These are phyloP conservation scores for Notholithocarpus densiflorus DNA, from an alignment of 306 rosid species.

Conservation along the genomic window DNA sequence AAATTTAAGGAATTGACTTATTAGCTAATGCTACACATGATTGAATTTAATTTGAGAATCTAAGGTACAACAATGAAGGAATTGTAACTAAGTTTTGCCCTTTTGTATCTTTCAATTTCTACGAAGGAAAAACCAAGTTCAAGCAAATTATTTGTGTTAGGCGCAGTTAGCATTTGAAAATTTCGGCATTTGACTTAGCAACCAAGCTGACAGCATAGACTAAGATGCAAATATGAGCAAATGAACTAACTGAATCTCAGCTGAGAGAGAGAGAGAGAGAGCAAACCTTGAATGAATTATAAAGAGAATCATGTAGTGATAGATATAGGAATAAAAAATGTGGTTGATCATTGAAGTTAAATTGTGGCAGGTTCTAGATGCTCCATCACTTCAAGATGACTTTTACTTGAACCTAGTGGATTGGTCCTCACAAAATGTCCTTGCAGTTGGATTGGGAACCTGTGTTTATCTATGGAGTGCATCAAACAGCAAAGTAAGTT, in stretches of 20 bases:
- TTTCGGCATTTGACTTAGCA: neutral
- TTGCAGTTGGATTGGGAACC: conserved; percentile 93
- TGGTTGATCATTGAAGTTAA: conserved; percentile 15
- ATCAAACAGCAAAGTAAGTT: conserved; percentile 79
- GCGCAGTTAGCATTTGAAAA: neutral
- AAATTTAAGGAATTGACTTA: no score
- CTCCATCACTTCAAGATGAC: conserved; percentile 98
- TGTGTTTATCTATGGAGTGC: conserved; percentile 98
- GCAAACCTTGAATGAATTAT: neutral
- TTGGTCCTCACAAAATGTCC: conserved; percentile 97
- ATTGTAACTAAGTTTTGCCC: no score
- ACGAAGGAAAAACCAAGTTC: neutral
- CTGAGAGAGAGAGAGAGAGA: neutral
- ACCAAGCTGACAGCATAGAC: neutral
- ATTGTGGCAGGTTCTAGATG: conserved; percentile 82
- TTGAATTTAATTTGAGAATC: neutral
- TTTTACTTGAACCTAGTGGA: conserved; percentile 97
- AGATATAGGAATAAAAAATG: neutral
- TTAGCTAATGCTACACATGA: no score
- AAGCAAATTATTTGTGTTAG: neutral
- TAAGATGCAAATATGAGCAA: neutral
- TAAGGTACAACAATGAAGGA: neutral
- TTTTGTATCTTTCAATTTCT: neutral
- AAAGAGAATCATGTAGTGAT: neutral
- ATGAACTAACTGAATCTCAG: conserved; percentile 3